Percentiles rank a stretch among this genome's conserved stretches.
phyloP scores from a whole-genome alignment of 257 asterid genomes.

The Gynochthodes officinalis region DNA sequence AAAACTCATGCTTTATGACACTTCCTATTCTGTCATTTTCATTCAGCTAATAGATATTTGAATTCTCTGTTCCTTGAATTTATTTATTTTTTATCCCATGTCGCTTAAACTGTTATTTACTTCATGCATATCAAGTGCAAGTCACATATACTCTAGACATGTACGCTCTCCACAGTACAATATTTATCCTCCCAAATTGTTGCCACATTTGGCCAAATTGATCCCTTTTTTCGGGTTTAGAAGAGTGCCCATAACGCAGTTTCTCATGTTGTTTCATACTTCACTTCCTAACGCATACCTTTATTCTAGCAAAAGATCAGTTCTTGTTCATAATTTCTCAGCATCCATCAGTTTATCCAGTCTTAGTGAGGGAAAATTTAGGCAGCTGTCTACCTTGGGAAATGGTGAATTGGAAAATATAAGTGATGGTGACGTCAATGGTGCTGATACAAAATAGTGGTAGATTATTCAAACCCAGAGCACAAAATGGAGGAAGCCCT shows the following conservation, averaged over 20 bases:
- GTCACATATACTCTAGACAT: neutral
- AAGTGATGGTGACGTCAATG: conserved; percentile 21
- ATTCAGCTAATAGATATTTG: conserved; percentile 2
- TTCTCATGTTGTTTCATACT: neutral
- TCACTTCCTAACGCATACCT: conserved; percentile 7
- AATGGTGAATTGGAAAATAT: conserved; percentile 25
- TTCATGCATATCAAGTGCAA: conserved; percentile 15
- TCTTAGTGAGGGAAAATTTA: conserved; percentile 13
- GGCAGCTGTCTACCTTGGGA: conserved; percentile 41
- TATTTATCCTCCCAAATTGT: conserved; percentile 7
- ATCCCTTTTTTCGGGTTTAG: conserved; percentile 9
- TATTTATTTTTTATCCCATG: conserved; percentile 3
- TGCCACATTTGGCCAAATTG: conserved; percentile 9
- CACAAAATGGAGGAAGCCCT: conserved; percentile 74
- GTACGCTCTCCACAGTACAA: conserved; percentile 11
- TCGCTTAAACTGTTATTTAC: conserved; percentile 27
- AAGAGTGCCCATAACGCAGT: neutral
- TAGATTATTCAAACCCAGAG: conserved; percentile 60
- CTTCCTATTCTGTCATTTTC: neutral
- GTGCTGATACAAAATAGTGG: conserved; percentile 45
- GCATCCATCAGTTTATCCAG: conserved; percentile 10
- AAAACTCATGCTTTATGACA: neutral
- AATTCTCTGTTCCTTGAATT: neutral
- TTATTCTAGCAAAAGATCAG: conserved; percentile 1
- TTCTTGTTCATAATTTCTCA: conserved; percentile 6